Conservation (phyloP, 2,329 filamentous ascomycete species). For the Arthrinium puccinioides region DNA sequence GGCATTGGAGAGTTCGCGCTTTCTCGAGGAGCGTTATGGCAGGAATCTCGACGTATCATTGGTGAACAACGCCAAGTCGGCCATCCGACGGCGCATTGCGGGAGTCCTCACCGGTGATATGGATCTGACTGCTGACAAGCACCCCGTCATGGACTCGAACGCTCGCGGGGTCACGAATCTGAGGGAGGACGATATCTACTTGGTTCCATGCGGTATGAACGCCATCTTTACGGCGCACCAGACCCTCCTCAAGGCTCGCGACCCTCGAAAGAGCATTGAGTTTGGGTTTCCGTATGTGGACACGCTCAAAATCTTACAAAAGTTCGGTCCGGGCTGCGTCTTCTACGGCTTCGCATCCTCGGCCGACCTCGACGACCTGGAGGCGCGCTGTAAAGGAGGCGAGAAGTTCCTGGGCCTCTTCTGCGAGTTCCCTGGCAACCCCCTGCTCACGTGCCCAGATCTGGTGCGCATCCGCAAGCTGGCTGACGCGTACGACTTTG, state of each 20-base stretch:
- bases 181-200: constrained; percentile 78
- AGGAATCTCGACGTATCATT: constrained; percentile 78
- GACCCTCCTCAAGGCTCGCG: constrained; percentile 58
- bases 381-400: constrained; percentile 60
- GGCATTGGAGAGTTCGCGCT: constrained; percentile 63
- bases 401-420: constrained; percentile 79
- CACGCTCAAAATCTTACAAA: constrained; percentile 88
- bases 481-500: constrained; percentile 80
- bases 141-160: constrained; percentile 40
- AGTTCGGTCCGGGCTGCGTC: constrained; percentile 81
- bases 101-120: constrained; percentile 71
- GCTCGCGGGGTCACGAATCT: constrained; percentile 56
- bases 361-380: constrained; percentile 76
- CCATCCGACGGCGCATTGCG: constrained; percentile 80
- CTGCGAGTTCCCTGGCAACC: constrained; percentile 93
- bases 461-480: constrained; percentile 71
- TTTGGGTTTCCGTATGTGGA: constrained; percentile 98
- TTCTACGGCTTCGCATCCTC: constrained; percentile 81
- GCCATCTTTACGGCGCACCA: constrained; percentile 87
- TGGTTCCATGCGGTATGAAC: constrained; percentile 90
- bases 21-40: constrained; percentile 91
- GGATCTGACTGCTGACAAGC: constrained; percentile 51
- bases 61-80: constrained; percentile 74
- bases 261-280: constrained; percentile 68
- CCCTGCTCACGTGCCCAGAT: constrained; percentile 78